These are phyloP conservation scores for Apiospora kogelbergensis DNA, from an alignment of 2,329 filamentous ascomycete species.

Conservation along the genomic window DNA sequence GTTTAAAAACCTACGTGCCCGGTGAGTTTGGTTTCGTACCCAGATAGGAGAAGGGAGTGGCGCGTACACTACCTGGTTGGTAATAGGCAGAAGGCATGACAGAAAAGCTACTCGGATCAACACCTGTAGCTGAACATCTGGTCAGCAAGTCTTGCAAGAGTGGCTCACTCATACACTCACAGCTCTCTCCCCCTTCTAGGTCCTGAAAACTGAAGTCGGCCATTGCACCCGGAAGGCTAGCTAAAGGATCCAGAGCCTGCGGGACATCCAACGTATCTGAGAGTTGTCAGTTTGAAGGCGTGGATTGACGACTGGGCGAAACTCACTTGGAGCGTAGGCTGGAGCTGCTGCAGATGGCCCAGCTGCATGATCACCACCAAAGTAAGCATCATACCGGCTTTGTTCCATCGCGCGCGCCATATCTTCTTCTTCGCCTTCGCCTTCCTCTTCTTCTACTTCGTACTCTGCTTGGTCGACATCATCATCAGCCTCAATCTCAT, in stretches of 20 bases:
- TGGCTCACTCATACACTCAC: neutral
- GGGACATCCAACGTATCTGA: neutral
- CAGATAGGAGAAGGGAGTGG: neutral
- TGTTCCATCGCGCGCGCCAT: neutral
- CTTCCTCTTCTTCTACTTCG: neutral
- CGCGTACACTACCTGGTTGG: neutral
- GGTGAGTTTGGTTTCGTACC: neutral
- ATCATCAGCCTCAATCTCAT: too few species aligned
- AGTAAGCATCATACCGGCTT: neutral
- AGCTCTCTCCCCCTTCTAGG: neutral
- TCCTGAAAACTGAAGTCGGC: neutral
- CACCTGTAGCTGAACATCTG: neutral
- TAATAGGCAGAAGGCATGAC: neutral
- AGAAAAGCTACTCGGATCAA: neutral
- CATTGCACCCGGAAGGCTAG: neutral
- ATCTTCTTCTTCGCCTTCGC: neutral
- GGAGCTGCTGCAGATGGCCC: neutral
- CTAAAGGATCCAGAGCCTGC: neutral
- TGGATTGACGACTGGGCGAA: too few species aligned
- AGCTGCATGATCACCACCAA: neutral
- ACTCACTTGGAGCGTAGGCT: neutral
- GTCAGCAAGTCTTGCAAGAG: neutral
- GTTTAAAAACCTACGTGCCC: conserved; percentile 49
- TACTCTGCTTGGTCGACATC: too few species aligned
- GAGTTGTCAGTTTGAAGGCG: neutral